A percentile compares a stretch with the other conserved stretches of the same genome.
Evolutionary conservation across 352 stramenopile genomes (phyloP).

Genomic region (Pythium coloratum): DNA sequence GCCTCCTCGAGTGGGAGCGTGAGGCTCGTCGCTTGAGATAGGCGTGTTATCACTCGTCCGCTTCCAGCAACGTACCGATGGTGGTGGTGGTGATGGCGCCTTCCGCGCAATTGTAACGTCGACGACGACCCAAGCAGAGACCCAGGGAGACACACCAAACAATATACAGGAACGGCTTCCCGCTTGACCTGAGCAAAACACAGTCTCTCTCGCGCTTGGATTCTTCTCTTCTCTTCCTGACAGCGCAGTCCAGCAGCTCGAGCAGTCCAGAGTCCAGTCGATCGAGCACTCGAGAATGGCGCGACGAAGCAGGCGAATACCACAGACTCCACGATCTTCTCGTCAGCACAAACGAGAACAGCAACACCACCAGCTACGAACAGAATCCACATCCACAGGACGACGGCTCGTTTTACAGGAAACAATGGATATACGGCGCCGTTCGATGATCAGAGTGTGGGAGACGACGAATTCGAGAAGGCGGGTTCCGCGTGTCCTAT

Average conservation of each 20-base stretch:
- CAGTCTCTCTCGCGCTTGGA: not conserved
- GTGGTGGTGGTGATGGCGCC: slow-evolving; percentile 20
- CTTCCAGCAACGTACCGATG: slow-evolving; percentile 14
- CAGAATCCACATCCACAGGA: too few species aligned
- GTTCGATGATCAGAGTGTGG: too few species aligned
- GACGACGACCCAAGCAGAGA: slow-evolving; percentile 21
- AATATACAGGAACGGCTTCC: slow-evolving; percentile 27
- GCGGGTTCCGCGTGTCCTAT: not conserved
- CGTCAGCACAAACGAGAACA: too few species aligned
- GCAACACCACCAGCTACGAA: too few species aligned
- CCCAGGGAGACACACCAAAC: slow-evolving; percentile 30
- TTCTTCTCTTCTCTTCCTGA: slow-evolving; percentile 10
- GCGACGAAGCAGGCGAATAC: too few species aligned
- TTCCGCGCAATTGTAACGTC: slow-evolving; percentile 10
- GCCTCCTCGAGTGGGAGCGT: slow-evolving; percentile 99
- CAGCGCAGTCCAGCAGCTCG: not conserved
- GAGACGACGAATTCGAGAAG: not conserved
- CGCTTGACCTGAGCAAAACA: slow-evolving; percentile 15
- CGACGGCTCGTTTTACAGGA: too few species aligned
- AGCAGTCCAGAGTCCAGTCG: not conserved
- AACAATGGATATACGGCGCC: too few species aligned
- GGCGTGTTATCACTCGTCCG: slow-evolving; percentile 33
- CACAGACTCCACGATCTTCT: too few species aligned
- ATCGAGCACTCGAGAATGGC: too few species aligned
- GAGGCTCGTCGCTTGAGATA: slow-evolving; percentile 98